phyloP scores from a whole-genome alignment of 2,329 filamentous ascomycete species.

The Paraconiothyrium sp. region DNA sequence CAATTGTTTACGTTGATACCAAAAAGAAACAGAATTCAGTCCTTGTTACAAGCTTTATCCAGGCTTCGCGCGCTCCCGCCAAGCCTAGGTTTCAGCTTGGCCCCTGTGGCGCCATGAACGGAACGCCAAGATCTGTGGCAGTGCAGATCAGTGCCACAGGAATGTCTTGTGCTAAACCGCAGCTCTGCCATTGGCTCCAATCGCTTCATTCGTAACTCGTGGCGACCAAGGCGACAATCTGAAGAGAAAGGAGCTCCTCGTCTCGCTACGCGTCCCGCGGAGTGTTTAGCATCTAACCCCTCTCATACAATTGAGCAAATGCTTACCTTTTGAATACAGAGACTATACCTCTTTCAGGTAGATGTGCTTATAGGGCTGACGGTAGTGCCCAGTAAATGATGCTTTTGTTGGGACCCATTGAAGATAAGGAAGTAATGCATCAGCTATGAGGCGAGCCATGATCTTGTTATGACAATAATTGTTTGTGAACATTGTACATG shows the following conservation, averaged over 20 bases:
- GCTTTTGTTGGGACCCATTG: neutral
- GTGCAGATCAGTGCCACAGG: neutral
- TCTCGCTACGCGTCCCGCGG: neutral
- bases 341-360: neutral
- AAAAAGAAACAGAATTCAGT: neutral
- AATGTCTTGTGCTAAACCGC: neutral
- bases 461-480: neutral
- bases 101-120: constrained; percentile 3
- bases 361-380: neutral
- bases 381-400: no score
- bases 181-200: neutral
- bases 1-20: neutral
- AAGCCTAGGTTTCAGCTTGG: constrained; percentile 1
- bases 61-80: neutral
- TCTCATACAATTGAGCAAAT: neutral
- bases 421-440: neutral
- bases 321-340: neutral
- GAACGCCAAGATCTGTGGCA: constrained; percentile 10
- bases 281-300: neutral
- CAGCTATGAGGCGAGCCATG: neutral
- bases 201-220: neutral
- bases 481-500: constrained; percentile 1
- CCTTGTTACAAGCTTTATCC: neutral
- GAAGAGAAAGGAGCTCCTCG: neutral
- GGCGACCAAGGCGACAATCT: neutral